Evolutionary conservation across 1,139 yeast species (phyloP).

Genomic region (Sugiyamaella neomexicana): DNA sequence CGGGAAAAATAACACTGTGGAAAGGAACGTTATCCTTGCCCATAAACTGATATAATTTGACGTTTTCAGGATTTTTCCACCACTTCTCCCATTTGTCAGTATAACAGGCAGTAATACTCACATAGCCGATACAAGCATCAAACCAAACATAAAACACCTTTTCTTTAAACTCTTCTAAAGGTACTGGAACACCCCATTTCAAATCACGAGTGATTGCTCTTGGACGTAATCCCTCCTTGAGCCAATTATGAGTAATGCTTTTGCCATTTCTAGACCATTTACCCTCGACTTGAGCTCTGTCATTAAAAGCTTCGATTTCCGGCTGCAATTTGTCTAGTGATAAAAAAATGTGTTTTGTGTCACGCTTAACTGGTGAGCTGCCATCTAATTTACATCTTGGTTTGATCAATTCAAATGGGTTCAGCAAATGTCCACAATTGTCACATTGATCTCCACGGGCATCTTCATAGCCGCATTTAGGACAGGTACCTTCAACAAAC

Average conservation of each 20-base stretch:
- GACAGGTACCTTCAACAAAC: slow-evolving; percentile 97
- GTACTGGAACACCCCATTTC: slow-evolving; percentile 98
- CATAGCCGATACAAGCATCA: slow-evolving; percentile 96
- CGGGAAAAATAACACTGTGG: slow-evolving; percentile 98
- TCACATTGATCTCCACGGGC: slow-evolving; percentile 99
- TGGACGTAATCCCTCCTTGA: slow-evolving; percentile 88
- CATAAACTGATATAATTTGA: slow-evolving; percentile 92
- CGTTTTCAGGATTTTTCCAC: slow-evolving; percentile 92
- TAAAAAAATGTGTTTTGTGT: slow-evolving; percentile 83
- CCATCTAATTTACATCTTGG: slow-evolving; percentile 95
- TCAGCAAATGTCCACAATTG: slow-evolving; percentile 84
- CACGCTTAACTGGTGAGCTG: slow-evolving; percentile 72
- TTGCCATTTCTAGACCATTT: slow-evolving; percentile 90
- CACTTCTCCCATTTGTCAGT: slow-evolving; percentile 78
- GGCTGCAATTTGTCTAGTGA: slow-evolving; percentile 81
- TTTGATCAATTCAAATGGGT: slow-evolving; percentile 87
- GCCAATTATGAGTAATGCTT: slow-evolving; percentile 88
- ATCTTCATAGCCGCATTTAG: slow-evolving; percentile 89
- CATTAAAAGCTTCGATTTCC: slow-evolving; percentile 70
- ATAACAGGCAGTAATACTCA: slow-evolving; percentile 93
- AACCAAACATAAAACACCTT: slow-evolving; percentile 98
- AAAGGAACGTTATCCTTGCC: slow-evolving; percentile 99
- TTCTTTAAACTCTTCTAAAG: slow-evolving; percentile 70
- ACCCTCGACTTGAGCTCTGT: slow-evolving; percentile 65
- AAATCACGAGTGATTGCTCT: slow-evolving; percentile 97